Percentiles rank a stretch among this genome's conserved stretches.
These are phyloP conservation scores for Ambrosia trifida DNA, from an alignment of 129 eudicot genomes.

Conservation along the genomic window DNA sequence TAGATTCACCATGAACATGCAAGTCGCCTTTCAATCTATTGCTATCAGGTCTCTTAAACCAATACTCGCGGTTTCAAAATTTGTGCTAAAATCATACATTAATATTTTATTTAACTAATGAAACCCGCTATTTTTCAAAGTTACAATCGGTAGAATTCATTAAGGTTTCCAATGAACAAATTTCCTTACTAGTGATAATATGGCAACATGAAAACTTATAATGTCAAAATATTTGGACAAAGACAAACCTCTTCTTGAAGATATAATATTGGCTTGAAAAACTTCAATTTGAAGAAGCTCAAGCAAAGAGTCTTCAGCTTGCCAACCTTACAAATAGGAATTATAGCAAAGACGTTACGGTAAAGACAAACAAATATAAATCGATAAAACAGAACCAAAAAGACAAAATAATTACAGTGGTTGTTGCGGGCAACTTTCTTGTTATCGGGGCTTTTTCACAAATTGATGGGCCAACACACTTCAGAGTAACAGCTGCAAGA, in stretches of 20 bases:
- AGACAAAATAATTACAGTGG: conserved; percentile 49
- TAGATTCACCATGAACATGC: not conserved
- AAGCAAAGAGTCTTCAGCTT: conserved; percentile 87
- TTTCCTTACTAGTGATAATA: not conserved
- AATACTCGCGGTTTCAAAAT: not conserved
- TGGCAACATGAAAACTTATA: not conserved
- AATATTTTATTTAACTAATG: not conserved
- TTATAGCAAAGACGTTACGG: not conserved
- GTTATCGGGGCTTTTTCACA: conserved; percentile 79
- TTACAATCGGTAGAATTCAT: not conserved
- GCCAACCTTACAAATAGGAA: conserved; percentile 55
- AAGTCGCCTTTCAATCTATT: not conserved
- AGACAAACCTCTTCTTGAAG: conserved; percentile 86
- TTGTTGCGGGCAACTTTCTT: conserved; percentile 83
- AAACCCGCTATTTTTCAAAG: not conserved
- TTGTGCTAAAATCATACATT: not conserved
- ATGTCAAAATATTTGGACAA: not conserved
- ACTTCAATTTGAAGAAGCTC: conserved; percentile 88
- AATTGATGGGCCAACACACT: conserved; percentile 88
- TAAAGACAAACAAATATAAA: conserved; percentile 9
- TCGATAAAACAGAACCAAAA: not conserved
- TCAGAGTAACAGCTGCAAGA: conserved; percentile 69
- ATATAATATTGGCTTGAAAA: conserved; percentile 56
- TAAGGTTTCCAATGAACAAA: not conserved
- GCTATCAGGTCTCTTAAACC: not conserved